These are phyloP conservation scores for Zoysia japonica DNA, from an alignment of 176 grass and related monocot genomes.

Conservation along the genomic window DNA sequence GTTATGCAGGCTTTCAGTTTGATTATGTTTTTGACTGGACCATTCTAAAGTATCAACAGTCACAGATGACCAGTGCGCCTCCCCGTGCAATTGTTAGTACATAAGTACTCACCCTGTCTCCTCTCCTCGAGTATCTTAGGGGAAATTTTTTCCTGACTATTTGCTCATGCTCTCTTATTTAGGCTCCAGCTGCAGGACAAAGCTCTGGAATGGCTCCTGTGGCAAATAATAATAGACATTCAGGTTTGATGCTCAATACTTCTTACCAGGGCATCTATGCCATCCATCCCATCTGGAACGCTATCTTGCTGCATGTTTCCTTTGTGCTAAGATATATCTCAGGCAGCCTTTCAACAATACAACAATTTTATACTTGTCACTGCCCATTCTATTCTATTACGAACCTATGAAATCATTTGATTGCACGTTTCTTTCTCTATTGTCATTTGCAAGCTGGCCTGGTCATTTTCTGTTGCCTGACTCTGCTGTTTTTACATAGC, in stretches of 20 bases:
- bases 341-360: neutral
- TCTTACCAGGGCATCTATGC: neutral
- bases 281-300: no score
- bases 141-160: constrained; percentile 7
- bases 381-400: neutral
- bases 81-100: constrained; percentile 70
- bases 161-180: constrained; percentile 32
- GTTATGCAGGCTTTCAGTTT: constrained; percentile 73
- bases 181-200: constrained; percentile 58
- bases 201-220: constrained; percentile 71
- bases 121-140: neutral
- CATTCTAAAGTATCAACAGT: constrained; percentile 87
- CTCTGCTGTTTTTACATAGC: constrained; percentile 44
- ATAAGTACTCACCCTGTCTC: constrained; percentile 16
- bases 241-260: constrained; percentile 45
- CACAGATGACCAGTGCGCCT: constrained; percentile 79
- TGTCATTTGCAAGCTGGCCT: neutral
- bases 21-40: constrained; percentile 98
- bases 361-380: neutral
- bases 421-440: neutral
- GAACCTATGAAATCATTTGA: neutral
- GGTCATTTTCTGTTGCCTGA: neutral
- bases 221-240: constrained; percentile 60
- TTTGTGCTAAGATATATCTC: constrained; percentile 16
- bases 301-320: neutral